Evolutionary conservation across 139 green algal genomes (phyloP).

Genomic region (Chlorella vulgaris): DNA sequence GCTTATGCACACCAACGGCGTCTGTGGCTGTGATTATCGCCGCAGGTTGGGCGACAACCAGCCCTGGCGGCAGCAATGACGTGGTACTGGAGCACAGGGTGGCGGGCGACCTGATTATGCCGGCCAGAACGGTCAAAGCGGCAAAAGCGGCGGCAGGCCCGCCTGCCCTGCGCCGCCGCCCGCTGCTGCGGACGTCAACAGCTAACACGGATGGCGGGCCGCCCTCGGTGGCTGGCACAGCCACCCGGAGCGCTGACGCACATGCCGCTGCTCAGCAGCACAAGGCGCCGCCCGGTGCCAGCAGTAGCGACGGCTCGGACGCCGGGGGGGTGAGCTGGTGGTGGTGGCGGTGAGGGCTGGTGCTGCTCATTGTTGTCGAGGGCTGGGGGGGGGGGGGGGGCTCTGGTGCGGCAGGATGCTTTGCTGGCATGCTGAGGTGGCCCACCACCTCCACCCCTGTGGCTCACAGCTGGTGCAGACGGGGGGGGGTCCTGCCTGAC

Average conservation of each 20-base stretch:
- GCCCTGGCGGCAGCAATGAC: too few relatives aligned
- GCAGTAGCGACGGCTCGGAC: background rate
- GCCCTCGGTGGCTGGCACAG: background rate
- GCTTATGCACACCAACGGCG: too few relatives aligned
- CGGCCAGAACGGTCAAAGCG: background rate
- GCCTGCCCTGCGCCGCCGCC: background rate
- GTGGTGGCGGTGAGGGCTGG: too few relatives aligned
- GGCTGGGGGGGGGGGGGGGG: too few relatives aligned
- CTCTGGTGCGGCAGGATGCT: too few relatives aligned
- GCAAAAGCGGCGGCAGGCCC: background rate
- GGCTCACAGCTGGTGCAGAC: too few relatives aligned
- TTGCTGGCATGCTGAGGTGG: too few relatives aligned
- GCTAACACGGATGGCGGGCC: background rate
- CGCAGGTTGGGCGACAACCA: too few relatives aligned
- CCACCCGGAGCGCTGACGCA: background rate
- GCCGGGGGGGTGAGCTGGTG: background rate
- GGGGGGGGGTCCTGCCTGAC: too few relatives aligned
- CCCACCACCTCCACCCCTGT: too few relatives aligned
- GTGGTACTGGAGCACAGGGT: conserved; percentile 28
- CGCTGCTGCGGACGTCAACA: background rate
- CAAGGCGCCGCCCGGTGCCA: background rate
- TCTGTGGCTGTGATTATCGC: too few relatives aligned
- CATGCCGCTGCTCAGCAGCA: background rate
- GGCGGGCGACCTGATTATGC: conserved; percentile 20
- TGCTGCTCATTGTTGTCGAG: too few relatives aligned